Evolutionary conservation across 352 stramenopile genomes (phyloP), one percentile per base, ranked within the genome.

Genomic region (Globisporangium cederbergense): DNA sequence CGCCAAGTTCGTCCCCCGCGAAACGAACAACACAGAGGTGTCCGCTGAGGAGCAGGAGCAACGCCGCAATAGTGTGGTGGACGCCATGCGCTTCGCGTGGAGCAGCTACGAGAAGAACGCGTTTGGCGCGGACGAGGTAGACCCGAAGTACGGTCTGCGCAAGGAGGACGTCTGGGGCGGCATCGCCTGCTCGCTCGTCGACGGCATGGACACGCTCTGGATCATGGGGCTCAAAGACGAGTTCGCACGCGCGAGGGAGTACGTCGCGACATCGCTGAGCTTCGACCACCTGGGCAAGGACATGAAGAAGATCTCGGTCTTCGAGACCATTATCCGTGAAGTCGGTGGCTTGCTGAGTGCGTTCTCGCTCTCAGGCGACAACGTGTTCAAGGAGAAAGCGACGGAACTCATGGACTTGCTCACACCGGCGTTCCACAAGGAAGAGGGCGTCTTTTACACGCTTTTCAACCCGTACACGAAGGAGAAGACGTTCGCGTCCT

Each of bases 241-340:
- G 66, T 99, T 98, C 65, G 64, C 78, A 20, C 80, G 96, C 50
- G 95, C 91, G 0, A 74, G 81, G 43, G 79, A 98, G 25, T 98
- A 96, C 71, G 80, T 99, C 34, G 75, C 71, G 0, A 70, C 79
- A 18, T 67, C 88, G 28, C 61, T 98, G 0, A 77, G 97, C 65
- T 95, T 98, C 47, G 76, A 78, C 4, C 83, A 94, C 38, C 61
- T 92, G 45, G 83, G 83, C 13, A 77, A 76, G 20, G 76, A 85
- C 69, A 64, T 66, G 30, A 77, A 64, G 53, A 77, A 63, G 14
- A 81, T 99, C 10, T 99, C 92, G 22, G 81, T 99, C 22, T 99
- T 99, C 81, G 98, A 99, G 83, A 99, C 97, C 1, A 99, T 97
- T 47, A 99, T 99, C 83, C 93, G 97, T 25, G 93, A 95, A 73